Evolutionary conservation across 352 stramenopile genomes (phyloP).

Genomic region (Aphanomyces invadans): DNA sequence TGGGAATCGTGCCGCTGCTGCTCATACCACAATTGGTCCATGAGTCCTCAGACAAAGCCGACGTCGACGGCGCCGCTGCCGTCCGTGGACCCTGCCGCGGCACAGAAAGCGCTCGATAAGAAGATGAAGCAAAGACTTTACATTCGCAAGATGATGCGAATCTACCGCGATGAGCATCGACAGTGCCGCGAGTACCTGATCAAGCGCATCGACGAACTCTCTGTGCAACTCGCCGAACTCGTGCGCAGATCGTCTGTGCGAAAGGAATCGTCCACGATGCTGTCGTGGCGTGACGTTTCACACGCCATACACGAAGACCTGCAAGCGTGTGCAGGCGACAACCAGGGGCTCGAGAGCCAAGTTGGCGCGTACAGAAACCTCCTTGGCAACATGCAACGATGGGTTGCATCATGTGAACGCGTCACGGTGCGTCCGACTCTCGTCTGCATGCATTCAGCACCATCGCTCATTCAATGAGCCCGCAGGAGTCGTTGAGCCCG

Average conservation of each 20-base stretch:
- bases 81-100: neutral
- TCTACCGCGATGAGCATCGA: neutral
- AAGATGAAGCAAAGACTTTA: neutral
- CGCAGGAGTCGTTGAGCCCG: neutral
- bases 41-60: neutral
- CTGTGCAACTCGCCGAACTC: neutral
- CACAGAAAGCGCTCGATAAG: neutral
- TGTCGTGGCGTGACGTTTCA: neutral
- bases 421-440: neutral
- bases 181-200: neutral
- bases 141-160: slow-evolving; percentile 8
- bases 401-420: neutral
- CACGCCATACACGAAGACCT: neutral
- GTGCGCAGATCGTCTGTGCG: neutral
- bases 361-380: neutral
- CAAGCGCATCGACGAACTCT: neutral
- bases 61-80: neutral
- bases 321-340: neutral
- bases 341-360: neutral
- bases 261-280: neutral
- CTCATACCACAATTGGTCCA: too few species aligned
- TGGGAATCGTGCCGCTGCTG: too few species aligned
- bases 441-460: too few species aligned
- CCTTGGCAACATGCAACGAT: neutral
- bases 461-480: neutral